Percentiles rank a stretch among this genome's conserved stretches.
These are phyloP conservation scores for Penicillium herquei DNA, from an alignment of 495 filamentous ascomycete genomes.

Conservation along the genomic window DNA sequence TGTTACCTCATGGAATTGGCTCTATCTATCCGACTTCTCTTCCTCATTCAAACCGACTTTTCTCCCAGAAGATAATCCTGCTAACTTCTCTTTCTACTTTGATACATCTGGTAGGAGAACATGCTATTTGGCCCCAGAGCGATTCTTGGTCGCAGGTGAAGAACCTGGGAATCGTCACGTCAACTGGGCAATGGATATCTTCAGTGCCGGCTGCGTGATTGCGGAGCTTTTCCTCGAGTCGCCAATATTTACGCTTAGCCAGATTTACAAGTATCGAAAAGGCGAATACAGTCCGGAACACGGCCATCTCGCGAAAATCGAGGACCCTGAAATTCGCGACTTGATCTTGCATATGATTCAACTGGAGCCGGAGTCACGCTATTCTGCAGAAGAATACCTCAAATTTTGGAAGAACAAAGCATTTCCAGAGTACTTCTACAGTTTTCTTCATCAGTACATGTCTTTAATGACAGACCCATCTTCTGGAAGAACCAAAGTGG, in stretches of 20 bases:
- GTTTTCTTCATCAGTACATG: conserved; percentile 96
- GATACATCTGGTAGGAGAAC: conserved; percentile 88
- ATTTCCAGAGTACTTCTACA: conserved; percentile 95
- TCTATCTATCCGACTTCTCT: conserved; percentile 95
- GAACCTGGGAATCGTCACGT: conserved; percentile 60
- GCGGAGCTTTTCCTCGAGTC: conserved; percentile 96
- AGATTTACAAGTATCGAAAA: conserved; percentile 90
- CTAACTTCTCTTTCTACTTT: conserved; percentile 96
- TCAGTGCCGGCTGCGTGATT: conserved; percentile 95
- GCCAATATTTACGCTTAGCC: conserved; percentile 87
- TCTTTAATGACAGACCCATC: conserved; percentile 92
- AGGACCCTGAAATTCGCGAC: conserved; percentile 81
- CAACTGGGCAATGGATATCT: conserved; percentile 98
- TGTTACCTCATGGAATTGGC: conserved; percentile 99
- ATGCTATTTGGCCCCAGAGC: conserved; percentile 95
- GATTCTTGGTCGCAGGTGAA: conserved; percentile 73
- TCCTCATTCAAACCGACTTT: conserved; percentile 93
- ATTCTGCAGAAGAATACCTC: conserved; percentile 92
- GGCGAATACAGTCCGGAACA: conserved; percentile 88
- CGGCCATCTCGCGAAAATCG: conserved; percentile 77
- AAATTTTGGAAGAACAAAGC: conserved; percentile 89
- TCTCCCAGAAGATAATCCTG: conserved; percentile 94
- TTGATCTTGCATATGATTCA: conserved; percentile 95
- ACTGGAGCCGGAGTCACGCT: conserved; percentile 82
- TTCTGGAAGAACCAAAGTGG: conserved; percentile 65